Percentiles rank a stretch among this genome's conserved stretches.
These are phyloP conservation scores for Lentinula novae-zelandiae DNA, from an alignment of 1,284 basidiomycete genomes.

Conservation along the genomic window DNA sequence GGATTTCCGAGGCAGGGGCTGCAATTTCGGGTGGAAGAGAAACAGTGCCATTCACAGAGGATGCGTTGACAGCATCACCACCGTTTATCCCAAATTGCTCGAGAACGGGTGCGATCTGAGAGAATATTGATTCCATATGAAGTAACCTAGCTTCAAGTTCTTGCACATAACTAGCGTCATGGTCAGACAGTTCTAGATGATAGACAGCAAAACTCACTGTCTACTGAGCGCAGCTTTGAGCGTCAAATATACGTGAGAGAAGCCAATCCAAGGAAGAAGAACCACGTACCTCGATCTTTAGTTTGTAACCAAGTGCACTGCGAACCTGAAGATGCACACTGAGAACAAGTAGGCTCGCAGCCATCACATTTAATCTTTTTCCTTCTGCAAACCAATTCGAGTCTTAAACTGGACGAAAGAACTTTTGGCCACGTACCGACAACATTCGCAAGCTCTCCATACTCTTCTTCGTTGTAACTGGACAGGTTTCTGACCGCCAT, in stretches of 20 bases:
- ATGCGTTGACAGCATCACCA: slow-evolving; percentile 25
- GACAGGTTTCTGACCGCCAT: slow-evolving; percentile 63
- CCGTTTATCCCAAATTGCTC: slow-evolving; percentile 59
- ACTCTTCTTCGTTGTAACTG: slow-evolving; percentile 73
- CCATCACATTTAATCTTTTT: slow-evolving; percentile 92
- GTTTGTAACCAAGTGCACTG: slow-evolving; percentile 84
- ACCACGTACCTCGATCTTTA: slow-evolving; percentile 53
- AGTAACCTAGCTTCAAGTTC: slow-evolving; percentile 80
- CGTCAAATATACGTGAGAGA: background rate
- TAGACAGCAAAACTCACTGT: slow-evolving; percentile 53
- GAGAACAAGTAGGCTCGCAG: slow-evolving; percentile 77
- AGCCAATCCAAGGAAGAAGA: background rate
- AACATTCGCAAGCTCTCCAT: slow-evolving; percentile 82
- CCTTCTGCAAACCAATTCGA: slow-evolving; percentile 42
- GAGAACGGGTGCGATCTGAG: slow-evolving; percentile 72
- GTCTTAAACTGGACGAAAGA: slow-evolving; percentile 15
- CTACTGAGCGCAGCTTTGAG: slow-evolving; percentile 66
- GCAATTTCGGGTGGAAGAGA: slow-evolving; percentile 24
- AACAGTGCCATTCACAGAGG: slow-evolving; percentile 23
- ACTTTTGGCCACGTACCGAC: slow-evolving; percentile 53
- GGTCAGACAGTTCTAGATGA: slow-evolving; percentile 17
- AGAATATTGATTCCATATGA: slow-evolving; percentile 79
- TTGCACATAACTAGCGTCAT: slow-evolving; percentile 68
- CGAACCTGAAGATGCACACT: slow-evolving; percentile 67
- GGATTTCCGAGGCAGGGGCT: slow-evolving; percentile 32